phyloP scores from a whole-genome alignment of 2,329 filamentous ascomycete species.

The Diplodia scrobiculata region DNA sequence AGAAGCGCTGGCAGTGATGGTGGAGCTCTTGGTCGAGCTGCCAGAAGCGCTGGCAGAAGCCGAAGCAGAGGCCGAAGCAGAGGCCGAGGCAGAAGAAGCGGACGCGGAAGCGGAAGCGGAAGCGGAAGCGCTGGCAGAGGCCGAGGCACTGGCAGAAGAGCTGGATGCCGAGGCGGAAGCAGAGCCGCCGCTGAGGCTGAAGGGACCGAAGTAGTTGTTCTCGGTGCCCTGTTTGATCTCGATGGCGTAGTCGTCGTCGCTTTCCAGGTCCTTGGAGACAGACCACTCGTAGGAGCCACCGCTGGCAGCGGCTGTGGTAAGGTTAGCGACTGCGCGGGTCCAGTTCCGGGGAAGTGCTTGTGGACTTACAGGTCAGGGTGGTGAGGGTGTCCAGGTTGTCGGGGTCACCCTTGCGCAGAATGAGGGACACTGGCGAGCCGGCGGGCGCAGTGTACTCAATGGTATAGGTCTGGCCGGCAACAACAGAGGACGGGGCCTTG shows the following conservation, averaged over 20 bases:
- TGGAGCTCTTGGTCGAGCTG: constrained; percentile 34
- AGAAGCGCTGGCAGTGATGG: constrained; percentile 39
- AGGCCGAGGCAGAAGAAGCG: constrained; percentile 47
- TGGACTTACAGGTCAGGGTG: constrained; percentile 52
- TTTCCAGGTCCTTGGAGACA: constrained; percentile 48
- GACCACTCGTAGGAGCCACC: constrained; percentile 57
- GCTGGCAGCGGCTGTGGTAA: constrained; percentile 44
- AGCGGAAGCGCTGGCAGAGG: constrained; percentile 39
- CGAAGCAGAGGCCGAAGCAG: constrained; percentile 32
- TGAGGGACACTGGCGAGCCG: constrained; percentile 56
- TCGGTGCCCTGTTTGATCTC: constrained; percentile 57
- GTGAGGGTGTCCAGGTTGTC: constrained; percentile 55
- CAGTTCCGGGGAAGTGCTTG: background rate
- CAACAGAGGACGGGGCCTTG: constrained; percentile 52
- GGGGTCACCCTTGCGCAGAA: constrained; percentile 57
- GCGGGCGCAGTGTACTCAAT: constrained; percentile 54
- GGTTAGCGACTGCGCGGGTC: constrained; percentile 25
- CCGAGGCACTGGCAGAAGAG: constrained; percentile 45
- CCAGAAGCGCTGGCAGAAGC: constrained; percentile 34
- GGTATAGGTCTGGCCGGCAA: constrained; percentile 53
- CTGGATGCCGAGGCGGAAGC: constrained; percentile 40
- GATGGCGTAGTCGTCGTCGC: constrained; percentile 59
- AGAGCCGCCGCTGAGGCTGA: constrained; percentile 55
- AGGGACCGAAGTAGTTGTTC: constrained; percentile 60
- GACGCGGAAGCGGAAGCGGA: constrained; percentile 55